Conservation (phyloP, 139 green algal species). For the Tetradesmus obliquus region DNA sequence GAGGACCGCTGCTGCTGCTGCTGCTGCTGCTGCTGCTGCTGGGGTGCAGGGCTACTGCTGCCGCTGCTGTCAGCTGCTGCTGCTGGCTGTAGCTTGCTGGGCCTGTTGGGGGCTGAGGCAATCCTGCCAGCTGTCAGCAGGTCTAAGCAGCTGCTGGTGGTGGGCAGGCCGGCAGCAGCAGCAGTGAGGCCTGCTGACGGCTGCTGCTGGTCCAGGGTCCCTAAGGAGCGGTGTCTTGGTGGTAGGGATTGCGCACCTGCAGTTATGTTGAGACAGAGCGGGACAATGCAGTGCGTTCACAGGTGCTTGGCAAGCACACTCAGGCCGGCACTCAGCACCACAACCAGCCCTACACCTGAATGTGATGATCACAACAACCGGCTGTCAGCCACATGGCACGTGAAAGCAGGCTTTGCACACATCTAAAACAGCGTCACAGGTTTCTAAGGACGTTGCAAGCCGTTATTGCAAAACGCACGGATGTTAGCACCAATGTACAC, state of each 20-base stretch:
- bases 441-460: background rate
- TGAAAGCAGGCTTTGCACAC: too few species aligned
- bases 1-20: constrained; percentile 22
- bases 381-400: background rate
- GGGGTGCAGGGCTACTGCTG: background rate
- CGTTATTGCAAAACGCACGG: background rate
- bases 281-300: background rate
- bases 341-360: too few species aligned
- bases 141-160: constrained; percentile 29
- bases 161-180: background rate
- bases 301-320: background rate
- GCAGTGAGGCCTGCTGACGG: constrained; percentile 9
- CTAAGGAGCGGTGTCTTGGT: background rate
- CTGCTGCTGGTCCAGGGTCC: background rate
- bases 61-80: constrained; percentile 7
- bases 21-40: constrained; percentile 18
- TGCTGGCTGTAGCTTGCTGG: background rate
- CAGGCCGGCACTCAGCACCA: too few species aligned
- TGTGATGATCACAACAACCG: background rate
- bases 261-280: background rate
- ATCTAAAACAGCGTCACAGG: background rate
- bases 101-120: background rate
- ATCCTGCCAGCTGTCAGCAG: constrained; percentile 9
- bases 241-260: background rate
- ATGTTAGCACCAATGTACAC: background rate